Evolutionary conservation across 2,329 filamentous ascomycete species (phyloP).

Genomic region (Diaporthe vexans): DNA sequence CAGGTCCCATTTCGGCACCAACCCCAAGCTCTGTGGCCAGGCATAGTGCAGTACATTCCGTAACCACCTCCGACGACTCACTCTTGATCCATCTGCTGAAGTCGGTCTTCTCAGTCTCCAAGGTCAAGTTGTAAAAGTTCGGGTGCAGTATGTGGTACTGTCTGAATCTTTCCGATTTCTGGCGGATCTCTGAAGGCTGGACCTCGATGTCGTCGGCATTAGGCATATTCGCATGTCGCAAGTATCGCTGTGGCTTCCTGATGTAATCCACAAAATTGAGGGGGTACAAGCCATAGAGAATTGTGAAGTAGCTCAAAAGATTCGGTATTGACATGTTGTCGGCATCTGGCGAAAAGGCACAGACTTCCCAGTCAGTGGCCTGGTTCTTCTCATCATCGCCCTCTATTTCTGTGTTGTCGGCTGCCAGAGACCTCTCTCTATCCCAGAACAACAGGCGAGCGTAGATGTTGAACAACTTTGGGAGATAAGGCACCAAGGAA

Average conservation of each 20-base stretch:
- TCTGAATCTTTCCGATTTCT: slow-evolving; percentile 81
- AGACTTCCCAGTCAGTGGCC: slow-evolving; percentile 75
- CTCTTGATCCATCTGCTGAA: slow-evolving; percentile 83
- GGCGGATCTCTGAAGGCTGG: slow-evolving; percentile 82
- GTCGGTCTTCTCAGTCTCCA: slow-evolving; percentile 84
- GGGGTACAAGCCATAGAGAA: slow-evolving; percentile 86
- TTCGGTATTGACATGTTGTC: slow-evolving; percentile 76
- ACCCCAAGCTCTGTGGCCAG: slow-evolving; percentile 47
- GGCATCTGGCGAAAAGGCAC: slow-evolving; percentile 71
- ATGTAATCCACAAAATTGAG: slow-evolving; percentile 91
- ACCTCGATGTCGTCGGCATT: slow-evolving; percentile 82
- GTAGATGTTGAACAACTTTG: slow-evolving; percentile 85
- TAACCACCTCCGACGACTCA: slow-evolving; percentile 83
- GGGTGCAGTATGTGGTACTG: slow-evolving; percentile 82
- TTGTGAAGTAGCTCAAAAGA: slow-evolving; percentile 82
- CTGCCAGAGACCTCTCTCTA: slow-evolving; percentile 59
- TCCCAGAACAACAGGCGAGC: slow-evolving; percentile 86
- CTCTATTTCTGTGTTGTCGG: slow-evolving; percentile 56
- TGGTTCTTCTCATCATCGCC: slow-evolving; percentile 77
- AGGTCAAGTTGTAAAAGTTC: slow-evolving; percentile 85
- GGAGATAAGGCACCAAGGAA: slow-evolving; percentile 76
- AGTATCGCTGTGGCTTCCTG: slow-evolving; percentile 82
- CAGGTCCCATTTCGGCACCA: slow-evolving; percentile 38
- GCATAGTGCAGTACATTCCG: slow-evolving; percentile 82
- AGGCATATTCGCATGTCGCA: slow-evolving; percentile 79